Conservation (phyloP, 2,329 filamentous ascomycete genomes). For the Talaromyces sp. region DNA sequence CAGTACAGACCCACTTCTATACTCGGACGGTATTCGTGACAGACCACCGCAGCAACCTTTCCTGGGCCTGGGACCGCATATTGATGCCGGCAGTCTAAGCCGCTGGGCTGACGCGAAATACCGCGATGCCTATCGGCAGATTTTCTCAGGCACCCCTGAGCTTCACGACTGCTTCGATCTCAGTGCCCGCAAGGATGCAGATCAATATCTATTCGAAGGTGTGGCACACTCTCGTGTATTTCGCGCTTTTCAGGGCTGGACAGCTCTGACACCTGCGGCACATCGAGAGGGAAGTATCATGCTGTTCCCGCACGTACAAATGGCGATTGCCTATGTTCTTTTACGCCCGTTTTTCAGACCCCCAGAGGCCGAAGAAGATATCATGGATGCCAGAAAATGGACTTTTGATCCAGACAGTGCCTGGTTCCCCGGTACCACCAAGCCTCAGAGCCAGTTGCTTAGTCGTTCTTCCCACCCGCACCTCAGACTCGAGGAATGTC, state of each 20-base stretch:
- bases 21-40: too few relatives aligned
- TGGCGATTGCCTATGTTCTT: conserved; percentile 35
- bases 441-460: conserved; percentile 23
- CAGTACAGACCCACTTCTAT: too few relatives aligned
- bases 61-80: too few relatives aligned
- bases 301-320: conserved; percentile 35
- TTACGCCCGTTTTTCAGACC: conserved; percentile 34
- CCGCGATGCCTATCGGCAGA: too few relatives aligned
- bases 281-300: conserved; percentile 31
- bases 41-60: too few relatives aligned
- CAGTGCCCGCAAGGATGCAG: too few relatives aligned
- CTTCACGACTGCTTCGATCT: too few relatives aligned
- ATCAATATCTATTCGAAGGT: too few relatives aligned
- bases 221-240: conserved; percentile 22
- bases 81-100: too few relatives aligned
- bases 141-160: too few relatives aligned
- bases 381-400: conserved; percentile 37
- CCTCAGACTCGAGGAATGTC: conserved; percentile 31
- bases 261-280: conserved; percentile 32
- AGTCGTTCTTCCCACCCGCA: conserved; percentile 32
- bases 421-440: conserved; percentile 37
- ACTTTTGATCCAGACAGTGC: conserved; percentile 24
- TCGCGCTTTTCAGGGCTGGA: conserved; percentile 40
- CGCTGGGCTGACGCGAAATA: too few relatives aligned
- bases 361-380: conserved; percentile 21